phyloP scores from a whole-genome alignment of 305 asterid genomes.

The Fraxinus baroniana region DNA sequence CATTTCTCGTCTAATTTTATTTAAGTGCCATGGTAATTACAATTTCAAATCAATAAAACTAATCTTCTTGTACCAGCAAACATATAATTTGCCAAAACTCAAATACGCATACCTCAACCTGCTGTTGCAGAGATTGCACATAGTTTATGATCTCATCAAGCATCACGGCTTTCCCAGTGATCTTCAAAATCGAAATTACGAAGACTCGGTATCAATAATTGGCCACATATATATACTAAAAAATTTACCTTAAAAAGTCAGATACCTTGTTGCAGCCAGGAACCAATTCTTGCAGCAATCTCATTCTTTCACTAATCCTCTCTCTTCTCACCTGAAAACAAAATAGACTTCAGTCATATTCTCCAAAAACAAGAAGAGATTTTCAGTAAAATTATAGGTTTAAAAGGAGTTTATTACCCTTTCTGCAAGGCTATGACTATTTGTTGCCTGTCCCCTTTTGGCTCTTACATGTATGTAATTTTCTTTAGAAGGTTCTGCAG shows the following conservation, averaged over 20 bases:
- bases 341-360: not conserved
- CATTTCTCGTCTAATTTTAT: not conserved
- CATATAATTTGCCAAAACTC: not conserved
- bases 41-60: not conserved
- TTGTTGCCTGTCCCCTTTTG: constrained; percentile 92
- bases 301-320: constrained; percentile 92
- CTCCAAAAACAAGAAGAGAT: not conserved
- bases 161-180: constrained; percentile 95
- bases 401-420: constrained; percentile 52
- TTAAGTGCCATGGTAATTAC: not conserved
- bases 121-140: constrained; percentile 88
- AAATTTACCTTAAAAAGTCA: not conserved
- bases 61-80: not conserved
- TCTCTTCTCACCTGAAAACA: constrained; percentile 80
- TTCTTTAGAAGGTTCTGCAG: constrained; percentile 66
- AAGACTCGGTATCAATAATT: not conserved
- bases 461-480: constrained; percentile 84
- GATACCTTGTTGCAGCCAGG: constrained; percentile 91
- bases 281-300: constrained; percentile 87
- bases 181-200: constrained; percentile 36
- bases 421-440: constrained; percentile 95
- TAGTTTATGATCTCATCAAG: constrained; percentile 96
- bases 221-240: not conserved
- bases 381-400: not conserved
- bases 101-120: constrained; percentile 66